Evolutionary conservation across 352 stramenopile genomes (phyloP).

Genomic region (Globisporangium barbulae): DNA sequence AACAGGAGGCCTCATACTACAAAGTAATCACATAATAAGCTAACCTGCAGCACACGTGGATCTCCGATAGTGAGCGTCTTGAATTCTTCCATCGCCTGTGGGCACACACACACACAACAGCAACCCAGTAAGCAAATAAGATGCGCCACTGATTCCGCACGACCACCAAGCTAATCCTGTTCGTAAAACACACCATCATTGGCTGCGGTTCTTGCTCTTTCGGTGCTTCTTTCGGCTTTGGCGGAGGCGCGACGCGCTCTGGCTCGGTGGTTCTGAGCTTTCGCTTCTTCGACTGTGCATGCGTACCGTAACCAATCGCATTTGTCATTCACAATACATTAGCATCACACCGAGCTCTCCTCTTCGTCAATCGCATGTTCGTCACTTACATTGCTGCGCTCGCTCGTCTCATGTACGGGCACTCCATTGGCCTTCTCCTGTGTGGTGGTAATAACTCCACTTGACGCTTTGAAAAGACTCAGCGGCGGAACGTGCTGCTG

Average conservation of each 20-base stretch:
- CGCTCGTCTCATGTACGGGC: neutral
- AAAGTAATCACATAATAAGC: neutral
- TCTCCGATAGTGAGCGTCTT: slow-evolving; percentile 59
- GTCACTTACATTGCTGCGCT: slow-evolving; percentile 3
- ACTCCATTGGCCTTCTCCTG: neutral
- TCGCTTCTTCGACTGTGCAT: slow-evolving; percentile 37
- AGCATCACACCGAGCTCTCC: neutral
- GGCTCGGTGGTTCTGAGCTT: slow-evolving; percentile 30
- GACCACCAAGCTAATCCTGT: neutral
- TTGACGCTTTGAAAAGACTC: slow-evolving; percentile 48
- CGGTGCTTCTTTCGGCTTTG: slow-evolving; percentile 14
- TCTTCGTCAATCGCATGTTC: neutral
- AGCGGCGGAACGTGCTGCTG: slow-evolving; percentile 64
- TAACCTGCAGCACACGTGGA: slow-evolving; percentile 57
- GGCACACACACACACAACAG: neutral
- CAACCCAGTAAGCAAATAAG: neutral
- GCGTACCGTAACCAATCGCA: neutral
- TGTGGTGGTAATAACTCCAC: neutral
- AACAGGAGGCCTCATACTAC: no score
- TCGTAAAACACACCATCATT: slow-evolving; percentile 32
- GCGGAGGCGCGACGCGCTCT: slow-evolving; percentile 6
- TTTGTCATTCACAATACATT: neutral
- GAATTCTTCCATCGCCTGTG: slow-evolving; percentile 65
- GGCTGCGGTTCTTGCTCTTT: slow-evolving; percentile 18
- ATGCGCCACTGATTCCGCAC: neutral